Evolutionary conservation across 2,329 filamentous ascomycete species (phyloP), one percentile per base, ranked within the genome.

Genomic region (Alternaria infectoria): DNA sequence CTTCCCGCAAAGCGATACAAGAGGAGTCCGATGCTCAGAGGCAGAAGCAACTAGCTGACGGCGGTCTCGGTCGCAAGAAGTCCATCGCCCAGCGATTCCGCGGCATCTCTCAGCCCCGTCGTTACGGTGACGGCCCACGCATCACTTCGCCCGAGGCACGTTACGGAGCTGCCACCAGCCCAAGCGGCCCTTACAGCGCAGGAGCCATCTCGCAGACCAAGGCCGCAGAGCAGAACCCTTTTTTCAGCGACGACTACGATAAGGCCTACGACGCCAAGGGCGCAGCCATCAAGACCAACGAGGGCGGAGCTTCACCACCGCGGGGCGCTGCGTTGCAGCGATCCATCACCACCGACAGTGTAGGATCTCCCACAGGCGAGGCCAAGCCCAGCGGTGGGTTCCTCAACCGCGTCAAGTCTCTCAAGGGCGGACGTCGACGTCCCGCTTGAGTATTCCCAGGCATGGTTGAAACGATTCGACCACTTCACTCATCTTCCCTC

Each of bases 21-120:
- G 89, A 89, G 54, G 88, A 95, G 73, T 90, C 87, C 30, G 93
- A 92, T 65, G 86, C 86, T 17, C 86, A 78, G 50, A 87, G 61
- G 70, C 76, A 23, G 64, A 56, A 62, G 59, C 36, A 50, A 32
- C 45, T 75, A 25, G 69, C 78, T 17, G 81, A 81, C 28, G 81
- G 77, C 23, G 85, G 86, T 6, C 81, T 99, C 45, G 89, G 91
- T 69, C 90, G 96, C 64, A 98, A 97, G 86, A 97, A 97, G 84
- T 97, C 94, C 26, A 85, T 99, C 64, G 96, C 93, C 3, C 93
- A 97, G 78, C 92, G 94, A 59, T 91, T 99, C 77, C 91, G 93
- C 44, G 91, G 92, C 68, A 93, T 96, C 73, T 93, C 90, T 77
- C 90, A 89, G 65, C 87, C 86, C n/a, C 88, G 89, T 54, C 86